Percentiles rank a stretch among this genome's conserved stretches.
These are phyloP conservation scores for Paratrypanosoma confusum DNA, from an alignment of 208 protist species.

Conservation along the genomic window DNA sequence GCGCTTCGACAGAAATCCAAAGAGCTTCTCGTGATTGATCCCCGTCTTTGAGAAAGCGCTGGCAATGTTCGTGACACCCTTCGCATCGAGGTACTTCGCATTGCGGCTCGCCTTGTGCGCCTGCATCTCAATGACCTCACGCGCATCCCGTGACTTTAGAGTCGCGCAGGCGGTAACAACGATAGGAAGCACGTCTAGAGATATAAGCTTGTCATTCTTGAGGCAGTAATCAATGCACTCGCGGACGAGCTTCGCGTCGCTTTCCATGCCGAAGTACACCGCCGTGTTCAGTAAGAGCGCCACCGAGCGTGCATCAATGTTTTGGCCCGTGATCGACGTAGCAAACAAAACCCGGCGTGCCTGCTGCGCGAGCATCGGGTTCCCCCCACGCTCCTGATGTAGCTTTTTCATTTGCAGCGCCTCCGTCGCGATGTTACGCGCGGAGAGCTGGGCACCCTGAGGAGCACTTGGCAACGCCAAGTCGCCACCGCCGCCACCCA, in stretches of 20 bases:
- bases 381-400: conserved; percentile 78
- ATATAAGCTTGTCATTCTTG: conserved; percentile 83
- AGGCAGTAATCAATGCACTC: conserved; percentile 88
- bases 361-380: conserved; percentile 86
- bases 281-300: conserved; percentile 82
- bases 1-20: conserved; percentile 60
- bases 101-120: conserved; percentile 76
- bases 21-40: conserved; percentile 81
- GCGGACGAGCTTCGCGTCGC: conserved; percentile 79
- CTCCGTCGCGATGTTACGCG: conserved; percentile 79
- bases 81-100: conserved; percentile 78
- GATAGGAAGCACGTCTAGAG: conserved; percentile 69
- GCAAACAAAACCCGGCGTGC: conserved; percentile 82
- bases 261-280: conserved; percentile 91
- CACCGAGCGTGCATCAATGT: conserved; percentile 75
- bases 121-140: conserved; percentile 87
- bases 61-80: conserved; percentile 76
- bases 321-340: conserved; percentile 76
- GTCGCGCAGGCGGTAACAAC: conserved; percentile 85
- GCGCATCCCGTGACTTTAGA: conserved; percentile 82
- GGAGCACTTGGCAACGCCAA: conserved; percentile 53
- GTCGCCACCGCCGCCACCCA: conserved; percentile 47
- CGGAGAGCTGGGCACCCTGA: conserved; percentile 70
- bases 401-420: conserved; percentile 88
- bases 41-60: conserved; percentile 82